phyloP scores from a whole-genome alignment of 371 early-diverging fungal genomes.

The Lichtheimia ornata region DNA sequence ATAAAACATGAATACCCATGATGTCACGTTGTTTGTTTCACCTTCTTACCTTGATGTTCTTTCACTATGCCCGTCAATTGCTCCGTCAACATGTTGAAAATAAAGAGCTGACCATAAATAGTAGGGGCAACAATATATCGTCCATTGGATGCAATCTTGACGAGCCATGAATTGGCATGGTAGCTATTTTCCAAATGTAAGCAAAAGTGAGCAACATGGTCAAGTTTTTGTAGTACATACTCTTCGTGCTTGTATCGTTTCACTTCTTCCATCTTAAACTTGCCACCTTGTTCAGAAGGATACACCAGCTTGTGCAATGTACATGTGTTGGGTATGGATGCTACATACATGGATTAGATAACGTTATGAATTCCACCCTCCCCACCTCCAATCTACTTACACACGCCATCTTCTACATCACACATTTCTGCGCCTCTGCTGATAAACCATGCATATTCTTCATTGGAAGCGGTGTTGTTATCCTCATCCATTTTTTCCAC shows the following conservation, averaged over 20 bases:
- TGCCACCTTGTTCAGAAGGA: constrained; percentile 63
- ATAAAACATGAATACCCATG: background rate
- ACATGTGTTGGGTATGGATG: constrained; percentile 81
- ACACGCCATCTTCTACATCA: constrained; percentile 79
- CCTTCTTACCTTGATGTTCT: constrained; percentile 51
- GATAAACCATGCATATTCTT: constrained; percentile 73
- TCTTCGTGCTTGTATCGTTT: constrained; percentile 74
- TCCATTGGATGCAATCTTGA: constrained; percentile 84
- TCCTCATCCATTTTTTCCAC: constrained; percentile 11
- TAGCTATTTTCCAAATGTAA: constrained; percentile 49
- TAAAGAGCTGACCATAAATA: constrained; percentile 82
- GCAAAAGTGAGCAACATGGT: background rate
- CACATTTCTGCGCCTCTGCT: constrained; percentile 88
- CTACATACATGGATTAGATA: constrained; percentile 29
- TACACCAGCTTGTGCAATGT: constrained; percentile 80
- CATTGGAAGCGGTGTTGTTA: constrained; percentile 1
- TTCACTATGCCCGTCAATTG: constrained; percentile 74
- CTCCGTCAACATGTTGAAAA: constrained; percentile 76
- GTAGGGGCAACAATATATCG: constrained; percentile 87
- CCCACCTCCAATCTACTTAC: constrained; percentile 42
- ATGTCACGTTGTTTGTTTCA: background rate
- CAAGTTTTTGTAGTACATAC: constrained; percentile 38
- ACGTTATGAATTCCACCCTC: no score
- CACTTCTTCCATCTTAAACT: constrained; percentile 73
- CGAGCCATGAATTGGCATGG: constrained; percentile 90